These are phyloP conservation scores for Rhodotorula sp. DNA, from an alignment of 1,284 basidiomycete species.

Conservation along the genomic window DNA sequence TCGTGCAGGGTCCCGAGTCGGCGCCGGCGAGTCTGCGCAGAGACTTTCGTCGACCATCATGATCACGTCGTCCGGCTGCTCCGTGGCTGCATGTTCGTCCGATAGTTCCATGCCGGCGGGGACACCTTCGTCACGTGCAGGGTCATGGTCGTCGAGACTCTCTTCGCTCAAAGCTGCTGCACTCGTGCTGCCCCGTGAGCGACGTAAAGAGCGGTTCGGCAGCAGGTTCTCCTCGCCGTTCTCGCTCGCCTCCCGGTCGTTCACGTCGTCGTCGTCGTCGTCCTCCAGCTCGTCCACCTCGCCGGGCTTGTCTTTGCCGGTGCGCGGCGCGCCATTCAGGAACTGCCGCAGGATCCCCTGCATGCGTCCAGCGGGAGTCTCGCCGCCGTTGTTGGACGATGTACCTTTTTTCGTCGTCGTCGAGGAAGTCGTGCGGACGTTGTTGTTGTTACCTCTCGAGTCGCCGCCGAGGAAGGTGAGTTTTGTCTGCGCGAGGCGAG, in stretches of 20 bases:
- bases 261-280: conserved; percentile 18
- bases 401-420: too few species aligned
- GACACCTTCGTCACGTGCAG: neutral
- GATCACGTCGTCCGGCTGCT: conserved; percentile 7
- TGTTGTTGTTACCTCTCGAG: too few species aligned
- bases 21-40: neutral
- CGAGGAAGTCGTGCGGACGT: too few species aligned
- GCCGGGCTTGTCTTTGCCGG: too few species aligned
- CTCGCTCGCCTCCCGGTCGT: neutral
- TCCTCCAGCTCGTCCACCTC: conserved; percentile 28
- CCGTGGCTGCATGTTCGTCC: neutral
- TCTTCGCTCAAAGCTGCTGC: too few species aligned
- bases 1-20: conserved; percentile 1
- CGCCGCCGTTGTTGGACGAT: neutral
- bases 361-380: neutral
- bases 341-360: neutral
- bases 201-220: too few species aligned
- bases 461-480: too few species aligned
- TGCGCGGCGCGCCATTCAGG: neutral
- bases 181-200: too few species aligned
- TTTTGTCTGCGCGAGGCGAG: too few species aligned
- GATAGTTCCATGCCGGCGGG: too few species aligned
- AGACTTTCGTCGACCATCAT: conserved; percentile 26
- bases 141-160: too few species aligned
- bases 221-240: too few species aligned